A percentile compares a stretch with the other conserved stretches of the same genome.
phyloP scores from a whole-genome alignment of 352 stramenopile species.

The Thraustotheca clavata region DNA sequence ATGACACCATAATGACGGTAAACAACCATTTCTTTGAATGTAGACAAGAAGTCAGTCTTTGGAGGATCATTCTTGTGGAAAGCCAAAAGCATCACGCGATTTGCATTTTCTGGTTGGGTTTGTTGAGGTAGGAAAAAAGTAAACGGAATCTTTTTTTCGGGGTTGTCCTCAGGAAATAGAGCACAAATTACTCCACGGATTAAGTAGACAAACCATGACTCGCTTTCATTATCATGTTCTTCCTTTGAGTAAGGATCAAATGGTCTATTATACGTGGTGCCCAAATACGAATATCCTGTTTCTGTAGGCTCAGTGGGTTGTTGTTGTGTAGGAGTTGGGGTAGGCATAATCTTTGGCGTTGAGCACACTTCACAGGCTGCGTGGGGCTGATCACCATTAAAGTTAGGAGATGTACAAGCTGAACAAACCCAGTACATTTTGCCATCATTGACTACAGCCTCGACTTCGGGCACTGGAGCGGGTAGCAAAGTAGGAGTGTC shows the following conservation, averaged over 20 bases:
- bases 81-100: slow-evolving; percentile 45
- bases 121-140: slow-evolving; percentile 58
- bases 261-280: slow-evolving; percentile 45
- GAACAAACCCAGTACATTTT: slow-evolving; percentile 87
- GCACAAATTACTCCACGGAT: slow-evolving; percentile 48
- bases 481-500: slow-evolving; percentile 37
- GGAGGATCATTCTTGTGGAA: slow-evolving; percentile 50
- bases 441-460: slow-evolving; percentile 33
- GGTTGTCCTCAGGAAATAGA: slow-evolving; percentile 61
- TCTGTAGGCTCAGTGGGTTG: slow-evolving; percentile 26
- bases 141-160: slow-evolving; percentile 76
- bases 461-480: slow-evolving; percentile 26
- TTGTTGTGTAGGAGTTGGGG: slow-evolving; percentile 19
- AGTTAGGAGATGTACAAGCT: slow-evolving; percentile 78
- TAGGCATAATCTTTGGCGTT: slow-evolving; percentile 32
- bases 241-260: slow-evolving; percentile 79
- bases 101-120: slow-evolving; percentile 37
- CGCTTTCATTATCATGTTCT: slow-evolving; percentile 49
- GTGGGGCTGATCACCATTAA: slow-evolving; percentile 75
- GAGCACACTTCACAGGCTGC: slow-evolving; percentile 72
- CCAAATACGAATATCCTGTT: slow-evolving; percentile 51
- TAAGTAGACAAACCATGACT: slow-evolving; percentile 68
- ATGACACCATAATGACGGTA: slow-evolving; percentile 88
- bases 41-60: slow-evolving; percentile 76
- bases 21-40: slow-evolving; percentile 97